Conservation (phyloP, 768 basidiomycete genomes). For the Leccinum subgranulosum region DNA sequence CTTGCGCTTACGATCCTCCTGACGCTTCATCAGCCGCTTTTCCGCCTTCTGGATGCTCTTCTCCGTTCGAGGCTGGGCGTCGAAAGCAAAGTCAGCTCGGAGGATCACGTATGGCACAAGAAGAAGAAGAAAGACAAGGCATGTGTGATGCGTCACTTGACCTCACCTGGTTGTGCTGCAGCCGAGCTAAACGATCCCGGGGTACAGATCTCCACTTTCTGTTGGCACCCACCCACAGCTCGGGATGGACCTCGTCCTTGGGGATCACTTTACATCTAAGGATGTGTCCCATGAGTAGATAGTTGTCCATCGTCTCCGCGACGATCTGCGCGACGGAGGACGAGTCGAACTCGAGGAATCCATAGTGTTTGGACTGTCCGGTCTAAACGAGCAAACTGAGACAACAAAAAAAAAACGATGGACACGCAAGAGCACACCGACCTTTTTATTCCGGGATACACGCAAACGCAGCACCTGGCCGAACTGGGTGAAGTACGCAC, state of each 20-base stretch:
- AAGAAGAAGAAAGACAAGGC: not conserved
- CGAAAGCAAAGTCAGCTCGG: constrained; percentile 7
- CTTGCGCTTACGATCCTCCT: constrained; percentile 74
- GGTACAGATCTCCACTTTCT: constrained; percentile 85
- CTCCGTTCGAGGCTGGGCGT: constrained; percentile 63
- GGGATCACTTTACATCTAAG: constrained; percentile 89
- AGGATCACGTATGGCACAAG: not conserved
- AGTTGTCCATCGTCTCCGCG: constrained; percentile 99
- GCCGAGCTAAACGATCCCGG: constrained; percentile 61
- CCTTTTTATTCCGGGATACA: constrained; percentile 92
- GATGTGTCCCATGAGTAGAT: constrained; percentile 92
- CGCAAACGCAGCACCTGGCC: constrained; percentile 86
- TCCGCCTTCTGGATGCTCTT: constrained; percentile 64
- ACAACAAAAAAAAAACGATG: not conserved
- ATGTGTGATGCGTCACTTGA: not conserved
- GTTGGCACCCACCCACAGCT: constrained; percentile 97
- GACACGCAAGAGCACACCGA: constrained; percentile 20
- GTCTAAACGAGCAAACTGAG: constrained; percentile 48
- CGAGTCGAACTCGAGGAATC: constrained; percentile 92
- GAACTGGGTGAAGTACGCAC: constrained; percentile 92
- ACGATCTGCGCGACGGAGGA: constrained; percentile 90
- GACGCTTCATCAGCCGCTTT: constrained; percentile 69
- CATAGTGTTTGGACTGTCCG: constrained; percentile 95
- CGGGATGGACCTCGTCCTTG: constrained; percentile 84
- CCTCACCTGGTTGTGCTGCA: constrained; percentile 79